These are phyloP conservation scores for Aspergillus diversus DNA, from an alignment of 495 filamentous ascomycete species.

Conservation along the genomic window DNA sequence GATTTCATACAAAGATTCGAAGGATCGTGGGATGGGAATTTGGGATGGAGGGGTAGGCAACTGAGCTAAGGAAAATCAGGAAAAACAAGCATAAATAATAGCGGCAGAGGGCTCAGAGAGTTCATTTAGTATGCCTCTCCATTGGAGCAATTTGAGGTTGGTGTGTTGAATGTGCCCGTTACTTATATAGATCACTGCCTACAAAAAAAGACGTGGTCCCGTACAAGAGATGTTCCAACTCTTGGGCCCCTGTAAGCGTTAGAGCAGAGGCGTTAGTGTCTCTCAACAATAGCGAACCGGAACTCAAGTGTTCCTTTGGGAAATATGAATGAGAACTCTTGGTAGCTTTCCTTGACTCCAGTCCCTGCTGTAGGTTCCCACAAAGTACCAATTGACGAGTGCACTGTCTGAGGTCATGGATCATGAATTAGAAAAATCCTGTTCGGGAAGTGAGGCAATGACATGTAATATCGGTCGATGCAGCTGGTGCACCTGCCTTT, in stretches of 20 bases:
- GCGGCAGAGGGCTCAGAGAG: not conserved
- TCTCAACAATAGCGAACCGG: constrained; percentile 3
- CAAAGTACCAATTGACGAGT: constrained; percentile 1
- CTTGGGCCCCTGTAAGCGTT: constrained; percentile 13
- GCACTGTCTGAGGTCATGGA: not conserved
- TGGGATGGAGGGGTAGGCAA: not conserved
- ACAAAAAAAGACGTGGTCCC: constrained; percentile 28
- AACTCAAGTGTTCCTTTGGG: not conserved
- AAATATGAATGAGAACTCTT: not conserved
- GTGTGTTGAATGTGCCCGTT: not conserved
- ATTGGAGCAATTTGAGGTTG: not conserved
- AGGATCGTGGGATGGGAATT: not conserved
- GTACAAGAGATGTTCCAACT: constrained; percentile 18
- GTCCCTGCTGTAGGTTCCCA: not conserved
- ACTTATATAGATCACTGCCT: constrained; percentile 18
- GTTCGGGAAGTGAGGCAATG: constrained; percentile 1
- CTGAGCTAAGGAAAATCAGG: not conserved
- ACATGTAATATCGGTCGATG: constrained; percentile 8
- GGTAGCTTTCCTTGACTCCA: not conserved
- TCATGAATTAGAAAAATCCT: not conserved
- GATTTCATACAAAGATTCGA: not conserved
- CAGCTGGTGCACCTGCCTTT: not conserved
- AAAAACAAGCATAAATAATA: constrained; percentile 11
- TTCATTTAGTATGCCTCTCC: not conserved
- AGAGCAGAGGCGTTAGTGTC: not conserved